Percentiles rank a stretch among this genome's conserved stretches.
phyloP scores from a whole-genome alignment of 805 yeast species.

The Wickerhamomyces sydowiorum region DNA sequence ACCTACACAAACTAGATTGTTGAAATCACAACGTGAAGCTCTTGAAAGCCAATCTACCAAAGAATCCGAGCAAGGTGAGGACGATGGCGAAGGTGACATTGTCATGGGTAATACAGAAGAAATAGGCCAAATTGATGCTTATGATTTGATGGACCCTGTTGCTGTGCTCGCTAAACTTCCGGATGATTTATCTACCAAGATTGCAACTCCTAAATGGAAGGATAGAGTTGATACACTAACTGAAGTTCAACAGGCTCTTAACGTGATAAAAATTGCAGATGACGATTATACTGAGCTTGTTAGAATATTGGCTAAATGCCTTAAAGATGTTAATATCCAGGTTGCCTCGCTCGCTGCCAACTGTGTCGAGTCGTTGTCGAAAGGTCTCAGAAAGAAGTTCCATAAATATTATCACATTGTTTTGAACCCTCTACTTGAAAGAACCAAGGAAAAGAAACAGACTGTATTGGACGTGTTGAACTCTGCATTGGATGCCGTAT shows the following conservation, averaged over 20 bases:
- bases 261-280: conserved; percentile 49
- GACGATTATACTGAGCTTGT: conserved; percentile 66
- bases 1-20: conserved; percentile 49
- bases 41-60: conserved; percentile 21
- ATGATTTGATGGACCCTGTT: conserved; percentile 64
- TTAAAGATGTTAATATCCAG: conserved; percentile 86
- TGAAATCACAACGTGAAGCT: conserved; percentile 47
- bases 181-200: conserved; percentile 44
- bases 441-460: conserved; percentile 84
- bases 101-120: conserved; percentile 23
- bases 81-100: conserved; percentile 16
- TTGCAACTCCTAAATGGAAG: conserved; percentile 76
- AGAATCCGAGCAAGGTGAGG: conserved; percentile 8
- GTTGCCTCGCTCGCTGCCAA: conserved; percentile 78
- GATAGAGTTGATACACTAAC: conserved; percentile 85
- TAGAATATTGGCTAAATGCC: conserved; percentile 58
- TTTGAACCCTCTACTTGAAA: conserved; percentile 61
- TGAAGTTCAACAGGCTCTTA: conserved; percentile 41
- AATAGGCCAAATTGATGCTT: conserved; percentile 47
- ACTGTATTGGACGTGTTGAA: conserved; percentile 69
- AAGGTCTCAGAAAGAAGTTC: conserved; percentile 58
- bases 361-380: conserved; percentile 53
- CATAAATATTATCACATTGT: conserved; percentile 46
- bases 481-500: conserved; percentile 60
- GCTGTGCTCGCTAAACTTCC: conserved; percentile 67